Evolutionary conservation across 257 asterid genomes (phyloP), one percentile per base, ranked within the genome.

Genomic region (Nicotiana undulata): DNA sequence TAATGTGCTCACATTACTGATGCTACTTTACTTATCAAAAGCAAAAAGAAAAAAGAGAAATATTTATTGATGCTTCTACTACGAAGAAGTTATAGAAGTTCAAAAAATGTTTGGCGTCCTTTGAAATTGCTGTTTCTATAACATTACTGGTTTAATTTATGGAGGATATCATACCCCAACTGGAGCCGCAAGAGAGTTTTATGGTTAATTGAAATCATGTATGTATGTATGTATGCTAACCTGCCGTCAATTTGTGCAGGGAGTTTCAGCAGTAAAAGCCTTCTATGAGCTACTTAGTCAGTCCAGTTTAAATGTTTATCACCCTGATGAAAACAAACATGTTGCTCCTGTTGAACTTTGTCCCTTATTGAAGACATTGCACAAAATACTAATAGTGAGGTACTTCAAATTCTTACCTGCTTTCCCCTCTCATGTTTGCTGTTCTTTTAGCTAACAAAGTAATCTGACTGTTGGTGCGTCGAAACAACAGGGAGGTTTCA

Each of bases 201-300:
- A 72, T 46, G 22, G 29, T 7, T 72, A 46, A 4, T 10, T 7
- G 37, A 11, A 46, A 72, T 68, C 77, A 40, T 5, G 34, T 20
- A 26, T 20, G 31, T 5, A 22, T n/a, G 24, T 10, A 26, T 20
- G 29, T 12, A 24, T 26, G 37, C 78, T 72, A 72, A 46, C 22
- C 40, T 59, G 12, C 29, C 20, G 4, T 44, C 34, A 22, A 34
- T 40, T 60, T 44, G 17, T 49, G 55, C 92, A 93, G 97, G 98
- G 98, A 76, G 97, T 93, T 68, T 93, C 98, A 20, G 98, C 98
- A 29, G 93, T 93, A 24, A 91, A 88, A 88, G 98, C 97, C 46
- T 93, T 93, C 86, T 93, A 92, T 59, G 93, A 91, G 82, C 93
- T 93, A 65, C 86, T 93, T 34, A 91, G 96, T 84, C 98, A 93